phyloP scores from a whole-genome alignment of 164 flowering plant genomes.

The Dillenia suffruticosa region DNA sequence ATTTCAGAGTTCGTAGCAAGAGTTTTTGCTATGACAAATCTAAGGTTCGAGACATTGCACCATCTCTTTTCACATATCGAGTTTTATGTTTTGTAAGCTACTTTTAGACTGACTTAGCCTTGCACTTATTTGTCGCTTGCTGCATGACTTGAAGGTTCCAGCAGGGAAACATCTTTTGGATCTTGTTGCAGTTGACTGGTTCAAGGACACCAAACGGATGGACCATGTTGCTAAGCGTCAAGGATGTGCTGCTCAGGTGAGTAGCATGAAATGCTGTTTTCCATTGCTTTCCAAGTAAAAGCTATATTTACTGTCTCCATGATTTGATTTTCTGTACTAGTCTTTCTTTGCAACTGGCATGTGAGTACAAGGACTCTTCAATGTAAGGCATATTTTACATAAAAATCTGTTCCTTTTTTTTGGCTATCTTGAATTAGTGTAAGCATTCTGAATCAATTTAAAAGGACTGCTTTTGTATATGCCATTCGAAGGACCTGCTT shows the following conservation, averaged over 20 bases:
- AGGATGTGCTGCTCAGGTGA: conserved; percentile 92
- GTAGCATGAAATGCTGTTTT: conserved; percentile 8
- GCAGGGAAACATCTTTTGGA: conserved; percentile 96
- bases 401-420: too few species aligned
- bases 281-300: not conserved
- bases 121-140: conserved; percentile 9
- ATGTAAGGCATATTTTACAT: too few species aligned
- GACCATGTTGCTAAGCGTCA: conserved; percentile 96
- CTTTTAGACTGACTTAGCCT: not conserved
- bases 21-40: conserved; percentile 70
- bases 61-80: too few species aligned
- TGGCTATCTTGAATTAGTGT: too few species aligned
- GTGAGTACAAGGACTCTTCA: too few species aligned
- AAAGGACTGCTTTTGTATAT: too few species aligned
- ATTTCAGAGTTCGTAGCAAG: conserved; percentile 93
- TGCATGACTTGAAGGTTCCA: conserved; percentile 48
- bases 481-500: too few species aligned
- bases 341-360: too few species aligned
- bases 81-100: too few species aligned
- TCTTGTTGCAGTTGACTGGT: conserved; percentile 99
- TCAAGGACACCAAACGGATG: conserved; percentile 91
- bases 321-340: too few species aligned
- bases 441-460: too few species aligned
- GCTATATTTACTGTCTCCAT: not conserved
- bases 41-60: conserved; percentile 41